Evolutionary conservation across 1,284 basidiomycete species (phyloP).

Genomic region (Gomphus sp.): DNA sequence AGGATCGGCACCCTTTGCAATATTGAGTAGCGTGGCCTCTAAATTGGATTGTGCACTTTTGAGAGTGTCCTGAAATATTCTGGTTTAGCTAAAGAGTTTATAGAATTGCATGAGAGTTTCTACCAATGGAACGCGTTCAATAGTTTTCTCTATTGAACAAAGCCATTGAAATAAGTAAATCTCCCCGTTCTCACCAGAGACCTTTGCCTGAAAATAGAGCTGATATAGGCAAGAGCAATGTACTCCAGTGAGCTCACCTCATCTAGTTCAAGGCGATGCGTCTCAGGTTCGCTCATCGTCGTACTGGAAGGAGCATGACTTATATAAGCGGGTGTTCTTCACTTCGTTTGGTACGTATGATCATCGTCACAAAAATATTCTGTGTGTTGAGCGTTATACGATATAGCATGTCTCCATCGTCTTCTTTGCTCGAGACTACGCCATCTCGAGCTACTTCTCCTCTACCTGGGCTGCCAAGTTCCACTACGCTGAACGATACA

Average conservation of each 20-base stretch:
- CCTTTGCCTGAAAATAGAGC: conserved; percentile 39
- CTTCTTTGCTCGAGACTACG: background rate
- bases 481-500: background rate
- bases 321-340: background rate
- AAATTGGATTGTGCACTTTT: conserved; percentile 54
- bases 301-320: background rate
- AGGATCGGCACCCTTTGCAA: conserved; percentile 47
- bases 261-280: background rate
- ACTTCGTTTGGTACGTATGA: no score
- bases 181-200: conserved; percentile 68
- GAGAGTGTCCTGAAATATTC: conserved; percentile 42
- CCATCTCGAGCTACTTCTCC: background rate
- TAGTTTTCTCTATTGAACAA: conserved; percentile 50
- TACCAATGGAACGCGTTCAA: conserved; percentile 42
- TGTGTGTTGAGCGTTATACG: background rate
- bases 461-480: background rate
- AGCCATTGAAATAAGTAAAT: conserved; percentile 81
- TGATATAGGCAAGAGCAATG: background rate
- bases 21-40: conserved; percentile 55
- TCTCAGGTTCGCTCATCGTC: background rate
- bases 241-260: conserved; percentile 3
- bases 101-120: conserved; percentile 9
- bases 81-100: conserved; percentile 2
- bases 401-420: conserved; percentile 1
- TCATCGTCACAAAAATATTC: no score